Base-by-base conservation (phyloP, 2,329 filamentous ascomycete genomes). In the Aspergillus pseudoterreus region DNA sequence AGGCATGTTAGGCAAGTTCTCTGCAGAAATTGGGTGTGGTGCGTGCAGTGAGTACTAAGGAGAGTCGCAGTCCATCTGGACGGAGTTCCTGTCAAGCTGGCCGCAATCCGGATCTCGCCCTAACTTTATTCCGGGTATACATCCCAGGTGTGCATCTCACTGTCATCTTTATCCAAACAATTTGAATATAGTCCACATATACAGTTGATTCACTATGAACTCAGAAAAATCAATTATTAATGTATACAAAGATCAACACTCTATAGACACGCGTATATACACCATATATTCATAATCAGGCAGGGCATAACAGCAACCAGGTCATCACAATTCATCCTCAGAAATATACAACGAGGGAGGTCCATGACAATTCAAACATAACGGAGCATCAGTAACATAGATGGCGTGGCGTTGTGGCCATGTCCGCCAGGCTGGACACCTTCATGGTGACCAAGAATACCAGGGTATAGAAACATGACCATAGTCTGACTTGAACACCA, bases 1-100 rank as follows among this genome's bases (percentile, higher is more conserved):
- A 61, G 86, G 82, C 87, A 91, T 90, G 57, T 53, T 75, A 69
- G 60, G 56, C 53, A 49, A 53, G 51, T 52, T 44, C 41, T 51
- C 32, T 14, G 15, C 17, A 15, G 17, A 4, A 39, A 12, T 38
- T 47, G 43, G 14, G 22, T 41, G 30, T 32, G 32, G 30, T 17
- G 24, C 38, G 15, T 45, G 36, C 12, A 48, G 47, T 50, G 50
- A 36, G 42, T 33, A 39, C 15, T 17, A 38, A n/a, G 15, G 35
- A 38, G 14, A 15, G 15, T 38, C 35, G 35, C 35, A 11, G 35
- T 38, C 14, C 35, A 38, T n/a, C 35, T 46, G 49, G 47, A 49
- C 52, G 52, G 41, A 56, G 24, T 57, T 56, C 59, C 56, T 54
- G 57, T 59, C 57, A 58, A 59, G 56, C 55, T 61, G 57, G 52